These are phyloP conservation scores for Nicotiana otophora DNA, from an alignment of 257 asterid genomes.

Conservation along the genomic window DNA sequence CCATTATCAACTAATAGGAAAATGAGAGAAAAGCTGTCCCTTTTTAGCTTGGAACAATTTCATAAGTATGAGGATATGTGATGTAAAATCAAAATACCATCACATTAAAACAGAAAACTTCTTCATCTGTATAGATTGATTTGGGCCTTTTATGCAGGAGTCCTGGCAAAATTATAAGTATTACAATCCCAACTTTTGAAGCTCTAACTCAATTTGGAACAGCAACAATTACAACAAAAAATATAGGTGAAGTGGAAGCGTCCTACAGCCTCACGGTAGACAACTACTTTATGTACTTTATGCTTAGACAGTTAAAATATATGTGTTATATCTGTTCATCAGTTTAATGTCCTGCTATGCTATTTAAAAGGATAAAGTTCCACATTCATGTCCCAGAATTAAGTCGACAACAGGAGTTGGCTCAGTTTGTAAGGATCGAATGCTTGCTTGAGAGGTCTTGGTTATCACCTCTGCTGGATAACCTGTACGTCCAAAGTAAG, in stretches of 20 bases:
- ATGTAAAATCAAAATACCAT: background rate
- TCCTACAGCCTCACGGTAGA: slow-evolving; percentile 93
- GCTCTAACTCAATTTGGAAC: slow-evolving; percentile 89
- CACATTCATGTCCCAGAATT: background rate
- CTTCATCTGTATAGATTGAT: background rate
- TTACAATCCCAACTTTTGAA: slow-evolving; percentile 80
- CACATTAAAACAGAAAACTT: background rate
- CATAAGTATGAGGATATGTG: background rate
- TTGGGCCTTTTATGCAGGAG: slow-evolving; percentile 50
- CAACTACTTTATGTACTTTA: slow-evolving; percentile 11
- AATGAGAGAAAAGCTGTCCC: background rate
- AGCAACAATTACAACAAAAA: slow-evolving; percentile 79
- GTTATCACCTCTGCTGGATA: background rate
- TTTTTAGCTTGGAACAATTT: background rate
- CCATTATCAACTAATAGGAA: background rate
- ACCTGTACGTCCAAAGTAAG: background rate
- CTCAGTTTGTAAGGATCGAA: background rate
- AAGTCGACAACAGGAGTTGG: background rate
- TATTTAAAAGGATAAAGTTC: background rate
- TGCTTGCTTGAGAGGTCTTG: background rate
- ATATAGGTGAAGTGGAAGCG: slow-evolving; percentile 92
- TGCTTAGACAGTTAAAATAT: background rate
- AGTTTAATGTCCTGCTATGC: background rate
- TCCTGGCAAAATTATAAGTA: slow-evolving; percentile 77
- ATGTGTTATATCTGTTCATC: background rate